Conservation (phyloP, 2,329 filamentous ascomycete species). For the Aspergillus fischeri region DNA sequence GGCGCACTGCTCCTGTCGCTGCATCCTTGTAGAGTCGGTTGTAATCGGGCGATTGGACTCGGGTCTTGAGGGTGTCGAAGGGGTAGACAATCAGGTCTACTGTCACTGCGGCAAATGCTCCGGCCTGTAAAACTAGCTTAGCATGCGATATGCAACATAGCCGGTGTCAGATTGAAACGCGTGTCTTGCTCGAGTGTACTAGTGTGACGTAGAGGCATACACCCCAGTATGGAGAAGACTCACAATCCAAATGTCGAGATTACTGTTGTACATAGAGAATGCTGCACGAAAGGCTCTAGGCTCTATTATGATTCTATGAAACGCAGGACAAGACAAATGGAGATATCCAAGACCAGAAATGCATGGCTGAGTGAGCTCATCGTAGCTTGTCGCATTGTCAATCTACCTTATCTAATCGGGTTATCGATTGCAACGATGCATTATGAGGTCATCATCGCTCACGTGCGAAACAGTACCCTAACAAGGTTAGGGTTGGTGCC, state of each 20-base stretch:
- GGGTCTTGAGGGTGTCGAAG: slow-evolving; percentile 84
- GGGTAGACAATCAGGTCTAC: slow-evolving; percentile 85
- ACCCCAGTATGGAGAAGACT: slow-evolving; percentile 20
- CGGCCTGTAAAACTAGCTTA: slow-evolving; percentile 54
- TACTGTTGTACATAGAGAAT: slow-evolving; percentile 43
- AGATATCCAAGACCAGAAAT: neutral
- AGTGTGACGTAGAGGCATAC: neutral
- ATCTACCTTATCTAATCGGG: slow-evolving; percentile 4
- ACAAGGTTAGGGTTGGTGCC: slow-evolving; percentile 1
- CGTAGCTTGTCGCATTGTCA: neutral
- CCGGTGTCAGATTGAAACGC: neutral
- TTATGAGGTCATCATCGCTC: slow-evolving; percentile 3
- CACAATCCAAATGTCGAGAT: slow-evolving; percentile 56
- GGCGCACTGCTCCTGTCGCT: slow-evolving; percentile 51
- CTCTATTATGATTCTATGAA: neutral
- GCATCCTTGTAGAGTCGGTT: slow-evolving; percentile 60
- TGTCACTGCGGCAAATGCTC: slow-evolving; percentile 77
- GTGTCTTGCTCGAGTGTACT: neutral
- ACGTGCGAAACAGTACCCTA: slow-evolving; percentile 5
- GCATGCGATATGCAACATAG: neutral
- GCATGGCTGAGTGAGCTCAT: neutral
- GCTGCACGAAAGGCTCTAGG: neutral
- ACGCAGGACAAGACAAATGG: neutral
- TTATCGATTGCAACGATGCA: neutral
- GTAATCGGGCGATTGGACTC: slow-evolving; percentile 76